A percentile compares a stretch with the other conserved stretches of the same genome.
Conservation (phyloP, 768 basidiomycete genomes). For the Panaeolus papilionaceus region DNA sequence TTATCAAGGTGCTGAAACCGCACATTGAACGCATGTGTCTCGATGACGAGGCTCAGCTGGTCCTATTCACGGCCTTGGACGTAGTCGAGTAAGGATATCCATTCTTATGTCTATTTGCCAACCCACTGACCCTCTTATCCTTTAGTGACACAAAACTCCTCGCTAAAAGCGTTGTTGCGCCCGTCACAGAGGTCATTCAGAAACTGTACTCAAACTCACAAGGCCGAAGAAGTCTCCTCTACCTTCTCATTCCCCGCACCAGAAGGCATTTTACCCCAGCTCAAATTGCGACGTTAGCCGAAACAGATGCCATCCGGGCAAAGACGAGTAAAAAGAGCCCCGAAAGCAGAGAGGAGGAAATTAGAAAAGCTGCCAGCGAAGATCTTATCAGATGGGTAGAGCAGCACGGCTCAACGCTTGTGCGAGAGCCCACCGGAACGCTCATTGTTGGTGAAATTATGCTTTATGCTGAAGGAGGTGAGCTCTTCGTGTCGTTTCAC, state of each 20-base stretch:
- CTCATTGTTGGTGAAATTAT: conserved; percentile 82
- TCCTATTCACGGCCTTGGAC: conserved; percentile 90
- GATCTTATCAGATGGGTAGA: conserved; percentile 75
- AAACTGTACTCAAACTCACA: conserved; percentile 67
- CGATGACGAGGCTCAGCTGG: conserved; percentile 90
- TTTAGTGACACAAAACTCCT: conserved; percentile 89
- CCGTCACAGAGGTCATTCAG: conserved; percentile 64
- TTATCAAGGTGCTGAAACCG: conserved; percentile 88
- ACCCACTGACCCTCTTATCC: conserved; percentile 1
- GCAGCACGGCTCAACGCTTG: conserved; percentile 62
- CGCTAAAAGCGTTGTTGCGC: conserved; percentile 76
- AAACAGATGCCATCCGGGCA: conserved; percentile 71
- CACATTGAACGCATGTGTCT: conserved; percentile 88
- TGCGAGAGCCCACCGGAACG: conserved; percentile 81
- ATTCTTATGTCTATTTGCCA: conserved; percentile 1
- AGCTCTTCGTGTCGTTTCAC: conserved; percentile 28
- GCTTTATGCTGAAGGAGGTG: conserved; percentile 87
- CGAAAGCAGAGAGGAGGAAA: conserved; percentile 67
- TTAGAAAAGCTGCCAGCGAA: conserved; percentile 75
- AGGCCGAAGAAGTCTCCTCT: conserved; percentile 83
- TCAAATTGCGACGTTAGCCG: conserved; percentile 71
- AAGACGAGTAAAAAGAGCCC: conserved; percentile 87
- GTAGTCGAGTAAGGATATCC: conserved; percentile 74
- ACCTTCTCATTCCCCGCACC: conserved; percentile 84
- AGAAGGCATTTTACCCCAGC: conserved; percentile 88